Conservation (phyloP, 768 basidiomycete species). For the Suillus ampliporus region DNA sequence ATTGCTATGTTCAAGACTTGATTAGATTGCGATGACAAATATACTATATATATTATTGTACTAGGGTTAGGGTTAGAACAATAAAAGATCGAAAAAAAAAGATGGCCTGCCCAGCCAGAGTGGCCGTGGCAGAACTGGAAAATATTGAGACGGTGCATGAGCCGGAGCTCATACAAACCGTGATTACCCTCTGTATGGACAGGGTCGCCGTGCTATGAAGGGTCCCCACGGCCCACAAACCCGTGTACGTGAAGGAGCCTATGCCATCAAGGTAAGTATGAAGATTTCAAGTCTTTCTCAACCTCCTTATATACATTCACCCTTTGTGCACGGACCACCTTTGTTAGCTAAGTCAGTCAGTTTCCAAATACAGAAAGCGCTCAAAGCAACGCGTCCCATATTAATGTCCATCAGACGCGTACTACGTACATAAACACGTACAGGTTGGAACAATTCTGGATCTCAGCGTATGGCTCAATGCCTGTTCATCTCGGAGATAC, state of each 20-base stretch:
- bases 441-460: conserved; percentile 1
- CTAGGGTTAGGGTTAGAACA: conserved; percentile 39
- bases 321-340: conserved; percentile 32
- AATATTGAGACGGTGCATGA: conserved; percentile 54
- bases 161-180: conserved; percentile 50
- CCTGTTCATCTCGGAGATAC: conserved; percentile 33
- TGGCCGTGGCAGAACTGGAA: conserved; percentile 49
- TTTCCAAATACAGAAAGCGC: neutral
- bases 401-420: too few relatives aligned
- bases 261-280: conserved; percentile 68
- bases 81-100: conserved; percentile 19
- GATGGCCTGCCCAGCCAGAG: conserved; percentile 43
- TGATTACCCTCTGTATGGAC: conserved; percentile 40
- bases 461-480: conserved; percentile 28
- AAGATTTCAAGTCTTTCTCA: conserved; percentile 19
- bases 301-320: conserved; percentile 35
- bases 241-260: conserved; percentile 54
- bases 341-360: too few relatives aligned
- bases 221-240: conserved; percentile 55
- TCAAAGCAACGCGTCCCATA: neutral
- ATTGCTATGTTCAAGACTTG: too few relatives aligned
- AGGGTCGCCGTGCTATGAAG: conserved; percentile 31
- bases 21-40: neutral
- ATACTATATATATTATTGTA: conserved; percentile 12
- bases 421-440: neutral